Percentiles rank a stretch among this genome's conserved stretches.
Conservation (phyloP, 352 stramenopile species). For the Pythium pyrilobum region DNA sequence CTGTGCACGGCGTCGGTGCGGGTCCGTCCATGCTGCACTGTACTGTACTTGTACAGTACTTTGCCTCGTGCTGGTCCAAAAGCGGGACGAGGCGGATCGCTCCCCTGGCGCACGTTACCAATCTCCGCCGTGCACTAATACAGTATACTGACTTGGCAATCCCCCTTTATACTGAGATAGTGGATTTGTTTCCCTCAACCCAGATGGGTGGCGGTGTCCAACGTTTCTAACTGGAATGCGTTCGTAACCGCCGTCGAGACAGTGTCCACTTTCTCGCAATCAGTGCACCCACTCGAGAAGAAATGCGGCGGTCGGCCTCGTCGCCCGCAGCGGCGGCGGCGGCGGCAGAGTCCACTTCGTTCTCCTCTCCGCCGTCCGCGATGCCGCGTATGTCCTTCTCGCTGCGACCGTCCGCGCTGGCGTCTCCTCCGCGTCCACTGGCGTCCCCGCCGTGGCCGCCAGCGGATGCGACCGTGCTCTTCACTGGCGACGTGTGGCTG, state of each 20-base stretch:
- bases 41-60: background rate
- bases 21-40: background rate
- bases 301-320: background rate
- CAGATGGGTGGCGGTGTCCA: conserved; percentile 5
- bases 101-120: too few relatives aligned
- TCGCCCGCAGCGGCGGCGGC: background rate
- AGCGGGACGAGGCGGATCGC: too few relatives aligned
- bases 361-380: background rate
- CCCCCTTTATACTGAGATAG: too few relatives aligned
- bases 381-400: conserved; percentile 12
- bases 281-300: background rate
- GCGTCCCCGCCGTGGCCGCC: background rate
- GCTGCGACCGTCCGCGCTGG: background rate
- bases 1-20: background rate
- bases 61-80: too few relatives aligned
- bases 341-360: background rate
- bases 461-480: background rate
- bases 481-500: conserved; percentile 12
- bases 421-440: background rate
- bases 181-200: too few relatives aligned
- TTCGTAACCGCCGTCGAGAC: background rate
- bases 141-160: too few relatives aligned
- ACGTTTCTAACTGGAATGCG: background rate
- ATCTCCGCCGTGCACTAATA: too few relatives aligned
- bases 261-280: conserved; percentile 2